Evolutionary conservation across 305 asterid species (phyloP), one percentile per base, ranked within the genome.

Genomic region (Solanum aculeatissimum): DNA sequence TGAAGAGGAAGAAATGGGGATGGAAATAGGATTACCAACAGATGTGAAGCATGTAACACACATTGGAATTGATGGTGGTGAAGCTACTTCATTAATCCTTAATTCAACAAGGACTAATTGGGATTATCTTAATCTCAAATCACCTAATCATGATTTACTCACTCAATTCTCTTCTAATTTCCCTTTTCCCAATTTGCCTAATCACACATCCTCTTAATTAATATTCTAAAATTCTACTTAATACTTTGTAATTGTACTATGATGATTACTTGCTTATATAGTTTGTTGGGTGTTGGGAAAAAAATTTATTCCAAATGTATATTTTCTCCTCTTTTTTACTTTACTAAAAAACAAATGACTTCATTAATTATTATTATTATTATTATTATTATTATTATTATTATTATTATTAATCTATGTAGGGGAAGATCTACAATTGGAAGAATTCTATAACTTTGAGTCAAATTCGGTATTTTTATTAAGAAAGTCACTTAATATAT

Each of bases 31-130:
- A 86, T 83, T 86, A 18, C 99, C 99, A 9, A 96, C 97, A 68
- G 93, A 96, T 89, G 98, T 96, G 86, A 96, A 95, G 89, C 99
- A 96, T 87, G 97, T 95, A 75, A 95, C 98, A 58, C 99, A 94
- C 91, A 95, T 96, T 72, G 98, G 99, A 75, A 81, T 94, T 84
- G 98, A 96, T 84, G 98, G 97, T 27, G 83, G 2, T 53, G 88
- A 92, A 62, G 85, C 92, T 35, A 93, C 89, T 85, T 93, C 98
- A 68, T 35, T 68, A 42, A 87, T 91, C 86, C 92, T 94, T 85
- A 70, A 40, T 70, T 89, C 97, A 75, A 49, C 49, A 29, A 53
- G 12, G 16, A 70, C 79, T 70, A 78, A 53, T 78, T 78, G 66
- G 83, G 83, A 75, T 75, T 70, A 43, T 72, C 40, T 72, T 21